Conservation (phyloP, 2,329 filamentous ascomycete genomes). For the Cladobotryum protrusum region DNA sequence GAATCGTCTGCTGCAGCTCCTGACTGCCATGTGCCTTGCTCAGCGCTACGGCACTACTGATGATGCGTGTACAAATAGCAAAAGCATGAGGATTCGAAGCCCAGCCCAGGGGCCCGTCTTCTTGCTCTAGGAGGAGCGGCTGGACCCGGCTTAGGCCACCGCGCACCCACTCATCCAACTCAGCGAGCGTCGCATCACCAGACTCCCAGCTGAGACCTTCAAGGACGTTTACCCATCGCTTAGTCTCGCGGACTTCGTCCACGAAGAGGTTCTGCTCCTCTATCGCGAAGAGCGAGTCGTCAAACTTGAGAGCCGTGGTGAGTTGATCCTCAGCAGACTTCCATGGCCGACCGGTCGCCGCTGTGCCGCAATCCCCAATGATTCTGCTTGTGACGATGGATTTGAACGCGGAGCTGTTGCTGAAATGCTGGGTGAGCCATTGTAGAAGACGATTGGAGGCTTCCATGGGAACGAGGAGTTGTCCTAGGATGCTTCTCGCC, state of each 20-base stretch:
- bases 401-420: constrained; percentile 30
- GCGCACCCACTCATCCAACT: constrained; percentile 41
- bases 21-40: constrained; percentile 7
- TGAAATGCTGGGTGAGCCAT: constrained; percentile 35
- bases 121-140: constrained; percentile 32
- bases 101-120: constrained; percentile 68
- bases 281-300: constrained; percentile 70
- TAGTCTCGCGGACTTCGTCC: constrained; percentile 70
- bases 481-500: constrained; percentile 39
- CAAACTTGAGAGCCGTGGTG: constrained; percentile 41
- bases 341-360: constrained; percentile 14
- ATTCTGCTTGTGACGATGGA: constrained; percentile 38
- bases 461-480: constrained; percentile 40
- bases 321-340: constrained; percentile 35
- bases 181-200: constrained; percentile 15
- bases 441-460: constrained; percentile 39
- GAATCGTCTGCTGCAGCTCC: constrained; percentile 13
- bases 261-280: constrained; percentile 95
- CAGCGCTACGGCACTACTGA: constrained; percentile 35
- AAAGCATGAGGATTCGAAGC: constrained; percentile 63
- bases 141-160: constrained; percentile 36
- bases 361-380: constrained; percentile 17
- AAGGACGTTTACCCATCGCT: constrained; percentile 58
- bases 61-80: constrained; percentile 46
- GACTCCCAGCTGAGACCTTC: constrained; percentile 16